Base-by-base conservation (phyloP, 2,329 filamentous ascomycete species). In the Fusarium piperis region DNA sequence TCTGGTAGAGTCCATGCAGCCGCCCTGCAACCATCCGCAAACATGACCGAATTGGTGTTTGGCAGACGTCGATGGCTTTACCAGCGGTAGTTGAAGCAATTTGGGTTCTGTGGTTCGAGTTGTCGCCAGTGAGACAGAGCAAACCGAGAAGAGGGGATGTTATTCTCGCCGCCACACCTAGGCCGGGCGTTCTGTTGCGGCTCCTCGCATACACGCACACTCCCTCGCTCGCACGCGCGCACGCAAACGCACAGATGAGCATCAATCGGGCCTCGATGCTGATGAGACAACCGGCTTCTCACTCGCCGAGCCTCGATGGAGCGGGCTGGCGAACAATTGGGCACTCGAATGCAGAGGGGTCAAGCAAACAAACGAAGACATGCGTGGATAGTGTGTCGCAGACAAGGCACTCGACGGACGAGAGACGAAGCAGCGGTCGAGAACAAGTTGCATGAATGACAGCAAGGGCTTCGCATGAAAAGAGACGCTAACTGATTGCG, bases 371-470 rank as follows among this genome's bases (percentile, higher is more conserved):
- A 67, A 58, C 53, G n/a, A 35, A 35, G 53, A 53, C 26, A 32
- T 32, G 39, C 44, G 44, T 30, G 7, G 44, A 51, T 51, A 33
- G 51, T 35, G 48, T 53, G 51, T 53, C 18, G 51, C 51, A 53
- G 32, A 33, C 10, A 23, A 53, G 18, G 18, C 51, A 26, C n/a
- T 30, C 18, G 16, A 35, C 20, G 52, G 36, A 44, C 20, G 46
- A 39, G 30, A 65, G 58, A 61, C 26, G 58, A 53, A 61, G 58
- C 33, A 36, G 65, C 68, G 62, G 62, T 64, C 46, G 44, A 61
- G 28, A 61, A 33, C 57, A 44, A 70, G 56, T 63, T 67, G 69
- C 69, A 72, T 72, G 69, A 72, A 72, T 72, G 61, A 69, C 61
- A 70, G 60, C 68, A 66, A 72, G 41, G 61, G 55, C 58, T 59